Evolutionary conservation across 306 rosid genomes (phyloP), one percentile per base, ranked within the genome.

Genomic region (Castanea sativa): DNA sequence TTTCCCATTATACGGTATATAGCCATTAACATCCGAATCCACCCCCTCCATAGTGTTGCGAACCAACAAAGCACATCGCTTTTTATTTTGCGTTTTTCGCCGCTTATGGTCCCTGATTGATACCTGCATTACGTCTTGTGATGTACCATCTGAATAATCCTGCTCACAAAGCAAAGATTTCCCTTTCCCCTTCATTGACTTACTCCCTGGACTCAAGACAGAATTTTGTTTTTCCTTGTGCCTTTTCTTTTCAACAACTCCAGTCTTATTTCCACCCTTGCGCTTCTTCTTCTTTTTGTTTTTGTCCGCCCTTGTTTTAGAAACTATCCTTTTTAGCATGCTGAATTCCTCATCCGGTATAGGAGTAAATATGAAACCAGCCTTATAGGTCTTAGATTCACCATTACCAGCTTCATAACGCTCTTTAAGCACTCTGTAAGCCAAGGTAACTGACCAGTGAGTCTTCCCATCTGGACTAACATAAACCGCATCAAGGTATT

Each of bases 381-480:
- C 75, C 55, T 69, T 73, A 73, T 88, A 90, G 59, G 65, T 79
- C 73, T 20, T 71, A 21, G 89, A 87, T 74, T 89, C 96, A 60
- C 89, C 92, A 52, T 83, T 64, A 69, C 91, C 97, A 58, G 81
- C 82, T 90, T 93, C 97, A 83, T 82, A 90, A 78, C 81, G 86
- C 56, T 8, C 13, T 85, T 85, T 89, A 52, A 95, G 92, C 85
- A 80, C 86, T 3, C 79, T 88, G 83, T 95, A 95, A 35, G 99
- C 99, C 90, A 86, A 83, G 81, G 99, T 95, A 73, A 91, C 87
- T 38, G 99, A 91, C 99, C 98, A 95, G 84, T 95, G 99, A 79
- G 98, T 95, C 67, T 56, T 84, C 64, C 93, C 90, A 23, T 83
- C 92, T 56, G 86, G 91, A 85, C 90, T 84, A 79, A 95, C 93